Evolutionary conservation across 2,329 filamentous ascomycete species (phyloP).

Genomic region (Sclerotinia minor): DNA sequence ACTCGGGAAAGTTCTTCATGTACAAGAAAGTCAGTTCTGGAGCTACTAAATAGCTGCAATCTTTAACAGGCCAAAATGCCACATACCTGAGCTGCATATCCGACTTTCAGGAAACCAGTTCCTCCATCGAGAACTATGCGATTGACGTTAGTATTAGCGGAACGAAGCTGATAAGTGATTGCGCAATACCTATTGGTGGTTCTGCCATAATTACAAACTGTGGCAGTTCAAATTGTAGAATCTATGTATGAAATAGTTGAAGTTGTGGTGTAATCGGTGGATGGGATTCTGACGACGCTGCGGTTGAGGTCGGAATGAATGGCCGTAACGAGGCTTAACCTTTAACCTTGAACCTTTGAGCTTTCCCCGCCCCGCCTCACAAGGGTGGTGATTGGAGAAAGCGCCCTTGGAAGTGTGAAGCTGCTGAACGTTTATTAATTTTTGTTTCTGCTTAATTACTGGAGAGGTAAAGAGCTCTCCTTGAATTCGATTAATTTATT

Average conservation of each 20-base stretch:
- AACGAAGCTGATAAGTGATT: neutral
- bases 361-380: conserved; percentile 21
- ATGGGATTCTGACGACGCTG: conserved; percentile 33
- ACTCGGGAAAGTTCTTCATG: conserved; percentile 90
- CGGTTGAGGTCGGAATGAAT: conserved; percentile 26
- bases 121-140: conserved; percentile 92
- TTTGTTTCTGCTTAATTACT: no score
- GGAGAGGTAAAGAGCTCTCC: no score
- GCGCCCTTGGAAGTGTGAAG: neutral
- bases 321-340: conserved; percentile 22
- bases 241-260: conserved; percentile 23
- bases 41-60: conserved; percentile 12
- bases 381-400: neutral
- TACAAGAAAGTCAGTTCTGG: conserved; percentile 24
- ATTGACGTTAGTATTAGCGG: conserved; percentile 31
- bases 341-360: conserved; percentile 18
- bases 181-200: conserved; percentile 42
- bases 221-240: conserved; percentile 27
- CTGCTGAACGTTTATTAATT: neutral
- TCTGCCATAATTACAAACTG: conserved; percentile 40
- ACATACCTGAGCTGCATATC: conserved; percentile 85
- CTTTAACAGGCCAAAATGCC: conserved; percentile 11
- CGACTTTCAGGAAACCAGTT: conserved; percentile 99
- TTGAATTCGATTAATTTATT: neutral
- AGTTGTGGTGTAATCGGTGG: conserved; percentile 23